Evolutionary conservation across 768 basidiomycete species (phyloP), one percentile per base, ranked within the genome.

Genomic region (Tephrocybe rancida): DNA sequence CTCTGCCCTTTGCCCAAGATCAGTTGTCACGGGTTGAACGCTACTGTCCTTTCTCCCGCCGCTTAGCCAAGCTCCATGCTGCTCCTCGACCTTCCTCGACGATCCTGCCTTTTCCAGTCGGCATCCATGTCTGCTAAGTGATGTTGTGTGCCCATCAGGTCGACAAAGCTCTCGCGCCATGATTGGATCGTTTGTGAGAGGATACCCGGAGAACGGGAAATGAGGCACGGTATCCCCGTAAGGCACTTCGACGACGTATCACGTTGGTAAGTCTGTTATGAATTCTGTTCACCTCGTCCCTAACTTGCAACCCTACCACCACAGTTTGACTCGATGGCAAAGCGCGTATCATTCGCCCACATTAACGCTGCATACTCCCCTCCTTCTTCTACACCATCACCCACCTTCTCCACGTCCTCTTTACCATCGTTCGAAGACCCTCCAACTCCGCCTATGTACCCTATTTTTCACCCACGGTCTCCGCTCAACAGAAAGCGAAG

Each of bases 291-390:
- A 46, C 43, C 44, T 43, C 39, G 27, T 37, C 50, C 41, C 38
- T 39, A 30, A 32, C 54, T 61, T 58, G 22, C 37, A 52, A 48
- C 52, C 51, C 55, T 55, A 46, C 55, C 49, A 37, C 56, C 54
- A 48, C 53, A 34, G 21, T 26, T 48, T 48, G 25, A 55, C 46
- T 55, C 49, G 29, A 34, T 35, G 45, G 61, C 64, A 41, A 75
- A 73, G 64, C 75, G 70, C 67, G 77, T 79, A 29, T 72, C 72
- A 44, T 79, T 79, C 51, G 70, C 74, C 35, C 54, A 61, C 9
- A 69, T 70, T 11, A 73, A 73, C 61, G 67, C 65, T 11, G 61
- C 72, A 11, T 75, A 74, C 62, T 68, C 72, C 6, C 67, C 73
- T 21, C 56, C 55, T 21, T 65, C 72, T 5, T 43, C 67, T 27